Evolutionary conservation across 1,284 basidiomycete species (phyloP).

Genomic region (Sanghuangporus weigelae): DNA sequence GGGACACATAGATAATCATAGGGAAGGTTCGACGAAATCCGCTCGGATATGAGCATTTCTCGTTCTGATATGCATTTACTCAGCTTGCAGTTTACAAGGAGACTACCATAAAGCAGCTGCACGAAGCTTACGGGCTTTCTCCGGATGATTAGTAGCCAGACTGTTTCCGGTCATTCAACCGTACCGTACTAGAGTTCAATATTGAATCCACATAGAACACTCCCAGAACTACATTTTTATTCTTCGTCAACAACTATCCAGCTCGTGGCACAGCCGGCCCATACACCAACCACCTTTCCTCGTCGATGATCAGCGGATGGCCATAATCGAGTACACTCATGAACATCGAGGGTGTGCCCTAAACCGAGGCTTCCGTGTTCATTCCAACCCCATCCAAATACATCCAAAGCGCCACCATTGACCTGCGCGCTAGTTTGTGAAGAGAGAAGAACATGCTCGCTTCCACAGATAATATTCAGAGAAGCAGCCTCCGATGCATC

Average conservation of each 20-base stretch:
- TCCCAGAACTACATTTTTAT: background rate
- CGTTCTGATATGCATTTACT: background rate
- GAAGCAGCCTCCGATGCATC: slow-evolving; percentile 7
- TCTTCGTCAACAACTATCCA: slow-evolving; percentile 44
- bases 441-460: slow-evolving; percentile 71
- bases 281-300: slow-evolving; percentile 33
- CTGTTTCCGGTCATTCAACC: background rate
- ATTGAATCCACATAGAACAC: background rate
- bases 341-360: slow-evolving; percentile 50
- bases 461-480: slow-evolving; percentile 52
- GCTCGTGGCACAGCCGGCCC: slow-evolving; percentile 74
- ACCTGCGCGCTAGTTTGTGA: slow-evolving; percentile 19
- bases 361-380: slow-evolving; percentile 88
- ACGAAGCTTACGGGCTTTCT: slow-evolving; percentile 58
- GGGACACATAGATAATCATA: slow-evolving; percentile 43
- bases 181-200: too few relatives aligned
- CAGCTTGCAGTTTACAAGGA: slow-evolving; percentile 62
- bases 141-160: slow-evolving; percentile 32
- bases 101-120: slow-evolving; percentile 64
- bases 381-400: slow-evolving; percentile 93
- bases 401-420: slow-evolving; percentile 29
- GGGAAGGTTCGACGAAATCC: slow-evolving; percentile 39
- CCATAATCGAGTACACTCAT: slow-evolving; percentile 50
- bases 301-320: slow-evolving; percentile 25
- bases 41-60: background rate